Evolutionary conservation across 169 alveolate species (phyloP).

Genomic region (Plasmodium fragile): DNA sequence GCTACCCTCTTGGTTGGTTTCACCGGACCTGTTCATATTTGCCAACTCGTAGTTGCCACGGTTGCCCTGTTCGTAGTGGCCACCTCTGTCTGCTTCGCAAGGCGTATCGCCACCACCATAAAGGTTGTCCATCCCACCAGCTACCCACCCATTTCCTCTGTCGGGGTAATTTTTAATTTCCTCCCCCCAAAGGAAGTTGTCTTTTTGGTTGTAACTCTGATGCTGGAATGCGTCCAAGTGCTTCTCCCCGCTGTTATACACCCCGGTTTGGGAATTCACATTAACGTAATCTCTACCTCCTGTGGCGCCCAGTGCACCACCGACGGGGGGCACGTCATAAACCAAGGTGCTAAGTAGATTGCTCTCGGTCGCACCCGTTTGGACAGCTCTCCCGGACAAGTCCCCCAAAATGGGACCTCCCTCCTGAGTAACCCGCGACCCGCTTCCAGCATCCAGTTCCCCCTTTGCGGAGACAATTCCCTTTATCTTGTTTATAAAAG

Average conservation of each 20-base stretch:
- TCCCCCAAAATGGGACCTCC: not conserved
- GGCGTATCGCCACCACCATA: not conserved
- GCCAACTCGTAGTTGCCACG: not conserved
- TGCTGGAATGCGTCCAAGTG: not conserved
- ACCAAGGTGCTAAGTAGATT: not conserved
- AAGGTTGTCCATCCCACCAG: too few relatives aligned
- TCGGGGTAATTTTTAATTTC: not conserved
- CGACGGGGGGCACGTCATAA: not conserved
- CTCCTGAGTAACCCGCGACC: not conserved
- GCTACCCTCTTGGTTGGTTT: not conserved
- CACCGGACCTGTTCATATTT: not conserved
- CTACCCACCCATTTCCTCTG: not conserved
- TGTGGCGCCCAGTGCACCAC: not conserved
- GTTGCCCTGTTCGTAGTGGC: not conserved
- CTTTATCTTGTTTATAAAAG: not conserved
- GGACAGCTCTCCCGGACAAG: not conserved
- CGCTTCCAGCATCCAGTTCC: not conserved
- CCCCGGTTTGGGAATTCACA: not conserved
- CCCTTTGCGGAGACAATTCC: not conserved
- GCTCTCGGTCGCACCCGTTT: not conserved
- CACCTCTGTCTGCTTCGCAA: not conserved
- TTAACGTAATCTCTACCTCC: not conserved
- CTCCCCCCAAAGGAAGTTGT: not conserved
- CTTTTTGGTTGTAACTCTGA: not conserved
- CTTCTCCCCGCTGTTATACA: not conserved